Evolutionary conservation across 805 yeast genomes (phyloP).

Genomic region (Metahyphopichia silvanorum): DNA sequence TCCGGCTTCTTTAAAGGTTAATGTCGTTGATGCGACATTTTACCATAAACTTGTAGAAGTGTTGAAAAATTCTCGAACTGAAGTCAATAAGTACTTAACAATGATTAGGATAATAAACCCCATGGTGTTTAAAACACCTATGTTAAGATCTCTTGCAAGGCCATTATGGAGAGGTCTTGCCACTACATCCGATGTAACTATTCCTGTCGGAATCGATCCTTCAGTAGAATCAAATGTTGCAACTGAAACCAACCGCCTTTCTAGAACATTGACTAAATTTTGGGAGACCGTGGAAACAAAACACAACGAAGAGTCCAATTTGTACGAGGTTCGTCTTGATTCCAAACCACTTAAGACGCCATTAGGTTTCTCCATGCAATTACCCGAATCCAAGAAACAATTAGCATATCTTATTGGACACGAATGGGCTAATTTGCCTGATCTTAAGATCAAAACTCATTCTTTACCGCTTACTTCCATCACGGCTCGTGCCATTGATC

Average conservation of each 20-base stretch:
- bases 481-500: slow-evolving; percentile 82
- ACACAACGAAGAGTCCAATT: slow-evolving; percentile 22
- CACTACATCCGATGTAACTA: too few relatives aligned
- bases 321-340: slow-evolving; percentile 62
- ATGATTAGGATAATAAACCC: too few relatives aligned
- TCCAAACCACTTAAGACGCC: slow-evolving; percentile 81
- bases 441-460: slow-evolving; percentile 66
- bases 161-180: too few relatives aligned
- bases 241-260: slow-evolving; percentile 66
- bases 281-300: slow-evolving; percentile 72
- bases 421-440: slow-evolving; percentile 82
- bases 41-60: too few relatives aligned
- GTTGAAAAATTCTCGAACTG: too few relatives aligned
- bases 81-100: too few relatives aligned
- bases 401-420: slow-evolving; percentile 76
- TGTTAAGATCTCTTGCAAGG: too few relatives aligned
- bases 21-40: too few relatives aligned
- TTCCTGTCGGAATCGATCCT: slow-evolving; percentile 21
- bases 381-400: slow-evolving; percentile 57
- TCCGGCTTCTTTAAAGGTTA: too few relatives aligned
- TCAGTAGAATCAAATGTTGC: slow-evolving; percentile 50
- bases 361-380: slow-evolving; percentile 61
- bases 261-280: slow-evolving; percentile 67
- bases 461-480: slow-evolving; percentile 85
- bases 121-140: too few relatives aligned